Evolutionary conservation across 495 filamentous ascomycete species (phyloP).

Genomic region (Xylaria castorea): DNA sequence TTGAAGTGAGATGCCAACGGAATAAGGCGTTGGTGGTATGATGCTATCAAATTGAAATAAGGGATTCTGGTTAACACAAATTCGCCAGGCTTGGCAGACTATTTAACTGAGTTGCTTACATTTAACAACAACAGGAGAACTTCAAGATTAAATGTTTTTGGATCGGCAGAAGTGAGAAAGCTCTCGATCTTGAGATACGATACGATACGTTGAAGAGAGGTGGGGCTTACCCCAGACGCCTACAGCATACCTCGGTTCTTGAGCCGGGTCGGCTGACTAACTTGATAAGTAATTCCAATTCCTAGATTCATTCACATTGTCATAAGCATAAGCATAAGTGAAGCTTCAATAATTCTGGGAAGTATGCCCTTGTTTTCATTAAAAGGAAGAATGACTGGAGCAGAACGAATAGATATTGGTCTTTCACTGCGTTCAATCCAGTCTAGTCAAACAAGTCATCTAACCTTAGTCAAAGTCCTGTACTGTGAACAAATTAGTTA

Average conservation of each 20-base stretch:
- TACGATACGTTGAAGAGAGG: background rate
- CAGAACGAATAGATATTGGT: background rate
- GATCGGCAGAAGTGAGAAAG: background rate
- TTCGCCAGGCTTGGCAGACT: background rate
- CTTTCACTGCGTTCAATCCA: background rate
- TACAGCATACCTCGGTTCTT: slow-evolving; percentile 18
- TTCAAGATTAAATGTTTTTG: background rate
- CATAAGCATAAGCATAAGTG: background rate
- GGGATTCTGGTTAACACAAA: background rate
- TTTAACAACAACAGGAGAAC: background rate
- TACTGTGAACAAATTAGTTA: background rate
- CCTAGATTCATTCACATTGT: background rate
- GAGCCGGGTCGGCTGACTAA: background rate
- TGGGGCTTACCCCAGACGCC: slow-evolving; percentile 14
- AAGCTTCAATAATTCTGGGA: background rate
- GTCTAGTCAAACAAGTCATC: background rate
- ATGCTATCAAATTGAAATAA: background rate
- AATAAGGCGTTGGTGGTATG: background rate
- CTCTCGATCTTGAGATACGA: background rate
- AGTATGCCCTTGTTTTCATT: background rate
- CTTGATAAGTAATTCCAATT: slow-evolving; percentile 5
- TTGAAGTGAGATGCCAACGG: background rate
- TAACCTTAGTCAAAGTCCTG: background rate
- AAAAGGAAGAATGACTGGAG: background rate
- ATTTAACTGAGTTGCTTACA: background rate